Evolutionary conservation across 371 early-diverging fungal genomes (phyloP), one percentile per base, ranked within the genome.

Genomic region (Blakeslea trispora): DNA sequence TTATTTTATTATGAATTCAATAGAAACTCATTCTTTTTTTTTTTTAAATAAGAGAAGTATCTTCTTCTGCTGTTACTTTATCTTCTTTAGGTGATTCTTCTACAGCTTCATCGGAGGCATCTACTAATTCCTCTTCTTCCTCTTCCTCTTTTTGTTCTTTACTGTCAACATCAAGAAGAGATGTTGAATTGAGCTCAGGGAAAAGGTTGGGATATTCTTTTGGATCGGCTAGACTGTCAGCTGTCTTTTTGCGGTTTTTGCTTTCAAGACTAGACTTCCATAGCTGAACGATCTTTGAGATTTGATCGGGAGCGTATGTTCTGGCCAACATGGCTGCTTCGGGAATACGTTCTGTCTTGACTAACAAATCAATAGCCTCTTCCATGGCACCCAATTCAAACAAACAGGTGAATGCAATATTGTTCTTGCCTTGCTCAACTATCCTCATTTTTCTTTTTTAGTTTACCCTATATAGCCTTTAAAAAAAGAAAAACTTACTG

Each of bases 301-400:
- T 83, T 43, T 88, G 83, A 55, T 83, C 84, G 17, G 98, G 98
- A 31, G 84, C 71, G 64, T 95, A 92, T 0, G 99, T 88, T 58
- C 95, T 81, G 4, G 97, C 96, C 71, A 95, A 83, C 71, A 97
- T 81, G 32, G 97, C 95, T 0, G 99, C 99, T 74, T 98, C 99
- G n/a, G 97, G 93, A 31, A 92, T 76, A 50, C 97, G 91, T 13
- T 92, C 90, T 17, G 94, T 91, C 43, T 86, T 81, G 58, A 90
- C 72, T 47, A 98, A 79, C 14, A 97, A 71, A 15, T 91, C 90
- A 50, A 96, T 82, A 49, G 91, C 89, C 35, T 90, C 82, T 48
- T 91, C 87, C 39, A 83, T 66, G 23, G 90, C 81, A 22, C 91
- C 90, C 31, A 89, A 75, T 53, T 89, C 69, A 59, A 91, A 81